These are phyloP conservation scores for Fraxinus velutina DNA, from an alignment of 305 asterid species.

Conservation along the genomic window DNA sequence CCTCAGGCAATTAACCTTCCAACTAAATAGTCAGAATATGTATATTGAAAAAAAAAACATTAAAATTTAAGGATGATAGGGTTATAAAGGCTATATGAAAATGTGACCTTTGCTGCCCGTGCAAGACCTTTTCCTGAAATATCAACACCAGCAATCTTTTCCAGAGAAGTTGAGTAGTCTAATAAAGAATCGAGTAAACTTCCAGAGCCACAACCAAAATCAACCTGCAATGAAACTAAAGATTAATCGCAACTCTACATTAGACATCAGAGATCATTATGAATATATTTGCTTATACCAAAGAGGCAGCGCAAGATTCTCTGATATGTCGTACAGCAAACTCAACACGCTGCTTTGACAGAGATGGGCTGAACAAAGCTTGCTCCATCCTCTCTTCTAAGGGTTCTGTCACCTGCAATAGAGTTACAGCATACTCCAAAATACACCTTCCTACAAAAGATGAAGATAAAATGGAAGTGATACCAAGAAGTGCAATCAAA, in stretches of 20 bases:
- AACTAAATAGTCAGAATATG: not conserved
- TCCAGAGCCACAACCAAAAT: conserved; percentile 98
- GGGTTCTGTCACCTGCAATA: conserved; percentile 70
- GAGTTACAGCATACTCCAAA: conserved; percentile 59
- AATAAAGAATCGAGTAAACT: conserved; percentile 82
- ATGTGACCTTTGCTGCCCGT: conserved; percentile 82
- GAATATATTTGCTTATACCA: conserved; percentile 47
- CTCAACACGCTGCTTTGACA: conserved; percentile 94
- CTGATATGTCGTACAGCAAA: conserved; percentile 70
- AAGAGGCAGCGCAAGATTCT: conserved; percentile 62
- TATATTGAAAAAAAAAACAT: not conserved
- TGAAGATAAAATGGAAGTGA: conserved; percentile 1
- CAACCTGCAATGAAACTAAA: conserved; percentile 57
- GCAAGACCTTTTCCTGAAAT: conserved; percentile 69
- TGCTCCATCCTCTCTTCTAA: conserved; percentile 94
- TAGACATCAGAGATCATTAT: conserved; percentile 19
- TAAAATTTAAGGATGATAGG: not conserved
- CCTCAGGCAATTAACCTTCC: not conserved
- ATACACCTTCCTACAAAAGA: conserved; percentile 51
- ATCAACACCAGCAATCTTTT: conserved; percentile 82
- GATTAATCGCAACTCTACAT: conserved; percentile 26
- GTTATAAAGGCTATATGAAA: not conserved
- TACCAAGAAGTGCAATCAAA: not conserved
- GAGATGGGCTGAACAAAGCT: conserved; percentile 86
- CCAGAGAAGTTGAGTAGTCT: conserved; percentile 70